phyloP scores from a whole-genome alignment of 75 land plant species.

The Selaginella tamariscina region DNA sequence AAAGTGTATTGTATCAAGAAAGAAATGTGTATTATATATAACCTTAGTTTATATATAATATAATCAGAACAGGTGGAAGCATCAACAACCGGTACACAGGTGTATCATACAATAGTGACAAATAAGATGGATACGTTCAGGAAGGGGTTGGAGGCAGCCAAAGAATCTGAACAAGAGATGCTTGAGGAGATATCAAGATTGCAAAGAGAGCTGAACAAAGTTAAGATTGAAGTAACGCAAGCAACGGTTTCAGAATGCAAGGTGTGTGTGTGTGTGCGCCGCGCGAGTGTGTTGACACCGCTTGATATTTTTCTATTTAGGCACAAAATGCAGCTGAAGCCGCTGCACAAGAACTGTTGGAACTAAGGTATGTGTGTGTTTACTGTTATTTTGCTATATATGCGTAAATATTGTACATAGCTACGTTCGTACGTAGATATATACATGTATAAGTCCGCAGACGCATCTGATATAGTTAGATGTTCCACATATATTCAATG shows the following conservation, averaged over 20 bases:
- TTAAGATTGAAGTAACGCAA: slow-evolving; percentile 30
- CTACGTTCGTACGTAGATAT: too few relatives aligned
- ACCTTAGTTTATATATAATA: slow-evolving; percentile 51
- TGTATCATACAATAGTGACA: slow-evolving; percentile 40
- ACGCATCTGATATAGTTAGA: too few relatives aligned
- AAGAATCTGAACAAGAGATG: slow-evolving; percentile 42
- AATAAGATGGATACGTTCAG: slow-evolving; percentile 43
- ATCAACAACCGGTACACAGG: slow-evolving; percentile 40
- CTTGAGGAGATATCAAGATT: slow-evolving; percentile 34
- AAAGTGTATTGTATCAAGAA: slow-evolving; percentile 58
- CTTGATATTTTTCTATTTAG: slow-evolving; percentile 17
- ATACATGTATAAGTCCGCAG: too few relatives aligned
- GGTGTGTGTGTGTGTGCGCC: slow-evolving; percentile 31
- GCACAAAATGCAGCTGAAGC: slow-evolving; percentile 25
- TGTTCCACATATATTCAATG: too few relatives aligned
- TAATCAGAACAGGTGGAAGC: slow-evolving; percentile 39
- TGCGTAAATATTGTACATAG: too few relatives aligned
- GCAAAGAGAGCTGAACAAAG: not conserved
- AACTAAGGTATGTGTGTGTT: too few relatives aligned
- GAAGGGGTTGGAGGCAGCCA: slow-evolving; percentile 24
- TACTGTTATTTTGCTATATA: too few relatives aligned
- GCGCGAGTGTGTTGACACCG: slow-evolving; percentile 30
- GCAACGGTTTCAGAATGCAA: slow-evolving; percentile 18
- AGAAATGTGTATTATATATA: slow-evolving; percentile 44
- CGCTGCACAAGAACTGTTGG: slow-evolving; percentile 34